phyloP scores from a whole-genome alignment of 768 basidiomycete genomes.

The Amanita exitialis region DNA sequence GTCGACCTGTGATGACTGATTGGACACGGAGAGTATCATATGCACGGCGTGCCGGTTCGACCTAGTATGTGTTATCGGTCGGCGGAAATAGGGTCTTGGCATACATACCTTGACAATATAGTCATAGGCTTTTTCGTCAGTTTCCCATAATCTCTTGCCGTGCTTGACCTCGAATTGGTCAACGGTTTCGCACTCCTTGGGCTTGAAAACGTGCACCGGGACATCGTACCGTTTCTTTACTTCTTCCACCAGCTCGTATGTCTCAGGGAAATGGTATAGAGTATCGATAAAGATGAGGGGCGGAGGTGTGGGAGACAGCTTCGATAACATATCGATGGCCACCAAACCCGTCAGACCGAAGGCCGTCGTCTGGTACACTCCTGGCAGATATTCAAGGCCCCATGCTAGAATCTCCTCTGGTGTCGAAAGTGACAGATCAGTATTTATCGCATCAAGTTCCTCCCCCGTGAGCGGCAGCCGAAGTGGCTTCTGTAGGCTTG shows the following conservation, averaged over 20 bases:
- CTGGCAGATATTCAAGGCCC: conserved; percentile 73
- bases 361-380: conserved; percentile 88
- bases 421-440: conserved; percentile 54
- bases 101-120: conserved; percentile 76
- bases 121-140: conserved; percentile 81
- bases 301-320: conserved; percentile 55
- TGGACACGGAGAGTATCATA: conserved; percentile 72
- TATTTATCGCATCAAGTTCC: conserved; percentile 62
- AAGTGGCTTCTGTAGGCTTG: conserved; percentile 31
- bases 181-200: conserved; percentile 55
- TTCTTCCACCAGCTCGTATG: conserved; percentile 80
- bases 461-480: conserved; percentile 47
- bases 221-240: conserved; percentile 69
- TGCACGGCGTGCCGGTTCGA: conserved; percentile 86
- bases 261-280: conserved; percentile 91
- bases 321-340: conserved; percentile 89
- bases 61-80: conserved; percentile 31
- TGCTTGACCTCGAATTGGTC: conserved; percentile 72
- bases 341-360: conserved; percentile 95
- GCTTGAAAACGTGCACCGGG: conserved; percentile 69
- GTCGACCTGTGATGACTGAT: conserved; percentile 90
- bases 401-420: conserved; percentile 84
- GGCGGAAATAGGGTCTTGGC: not conserved
- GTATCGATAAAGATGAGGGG: conserved; percentile 97
- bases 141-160: conserved; percentile 81